Base-by-base conservation (phyloP, 305 asterid genomes). In the Stenogyne calaminthoides region DNA sequence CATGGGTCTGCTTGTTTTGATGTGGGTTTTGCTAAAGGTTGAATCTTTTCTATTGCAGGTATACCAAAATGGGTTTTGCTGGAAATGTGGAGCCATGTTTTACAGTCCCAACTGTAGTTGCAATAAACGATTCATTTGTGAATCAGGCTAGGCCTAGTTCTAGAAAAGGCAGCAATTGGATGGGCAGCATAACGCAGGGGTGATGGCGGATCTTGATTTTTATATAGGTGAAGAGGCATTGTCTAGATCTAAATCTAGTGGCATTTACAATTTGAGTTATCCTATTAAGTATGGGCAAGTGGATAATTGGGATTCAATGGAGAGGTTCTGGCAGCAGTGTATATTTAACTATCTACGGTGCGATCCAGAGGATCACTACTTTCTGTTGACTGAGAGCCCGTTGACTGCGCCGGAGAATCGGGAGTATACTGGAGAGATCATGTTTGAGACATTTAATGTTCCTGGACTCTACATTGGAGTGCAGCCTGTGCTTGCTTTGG, bases 401-500 rank as follows among this genome's bases (percentile, higher is more conserved):
- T 44, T 95, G 85, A 89, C 96, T 39, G 84, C 99, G 46, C 99
- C 99, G 0, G 99, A 95, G 91, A 92, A 88, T 44, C 85, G 99
- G 69, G 98, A 92, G 76, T 92, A 89, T 68, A 84, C 98, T 0
- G 99, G 98, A 14, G 99, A 95, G 86, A 92, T 92, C 69, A 95
- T 95, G 99, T 95, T 95, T 65, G 98, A 92, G 88, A 92, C 98
- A 0, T 95, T 95, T 67, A 92, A 95, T 73, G 96, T 90, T 79
- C 97, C 98, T 1, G 98, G 98, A 40, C 88, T 95, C 39, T 95
- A 90, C 68, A 92, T 95, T 20, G 99, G 96, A 0, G 99, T 95
- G 86, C 99, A 92, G 83, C 98, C 99, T 5, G 98, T 94, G 74
- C 98, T 94, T 64, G 99, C 99, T 75, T 77, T 94, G 83, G 99